Conservation (phyloP, 352 stramenopile species). For the Saprolegnia parasitica region DNA sequence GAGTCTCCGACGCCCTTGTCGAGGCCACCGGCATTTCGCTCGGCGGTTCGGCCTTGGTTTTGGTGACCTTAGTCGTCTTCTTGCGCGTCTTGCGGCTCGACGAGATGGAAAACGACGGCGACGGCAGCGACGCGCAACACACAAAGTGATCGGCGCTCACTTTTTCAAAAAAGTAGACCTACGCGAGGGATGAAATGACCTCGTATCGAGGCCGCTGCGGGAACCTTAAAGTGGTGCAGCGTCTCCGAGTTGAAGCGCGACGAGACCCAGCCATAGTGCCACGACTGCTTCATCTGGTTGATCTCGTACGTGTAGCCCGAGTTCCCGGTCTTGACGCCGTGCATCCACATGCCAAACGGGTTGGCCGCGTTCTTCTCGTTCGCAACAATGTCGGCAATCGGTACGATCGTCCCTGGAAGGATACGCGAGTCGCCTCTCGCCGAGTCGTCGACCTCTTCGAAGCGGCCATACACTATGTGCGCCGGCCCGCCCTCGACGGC, state of each 20-base stretch:
- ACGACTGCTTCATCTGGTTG: slow-evolving; percentile 46
- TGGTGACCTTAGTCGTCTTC: slow-evolving; percentile 29
- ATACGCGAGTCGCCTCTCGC: background rate
- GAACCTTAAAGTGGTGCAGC: slow-evolving; percentile 78
- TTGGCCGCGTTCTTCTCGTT: slow-evolving; percentile 25
- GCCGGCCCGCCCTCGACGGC: slow-evolving; percentile 8
- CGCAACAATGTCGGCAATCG: slow-evolving; percentile 2
- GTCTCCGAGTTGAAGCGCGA: slow-evolving; percentile 83
- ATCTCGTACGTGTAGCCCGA: slow-evolving; percentile 17
- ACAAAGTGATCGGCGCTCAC: slow-evolving; percentile 29
- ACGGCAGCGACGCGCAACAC: slow-evolving; percentile 54
- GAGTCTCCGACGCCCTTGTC: background rate
- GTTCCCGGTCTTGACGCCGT: slow-evolving; percentile 4
- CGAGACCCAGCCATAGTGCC: slow-evolving; percentile 85
- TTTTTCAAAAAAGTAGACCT: slow-evolving; percentile 28
- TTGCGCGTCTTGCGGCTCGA: slow-evolving; percentile 79
- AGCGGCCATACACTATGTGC: slow-evolving; percentile 24
- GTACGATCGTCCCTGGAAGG: background rate
- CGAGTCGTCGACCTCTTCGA: slow-evolving; percentile 25
- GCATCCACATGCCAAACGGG: slow-evolving; percentile 30
- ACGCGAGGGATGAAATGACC: background rate
- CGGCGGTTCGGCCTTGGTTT: background rate
- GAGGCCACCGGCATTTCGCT: slow-evolving; percentile 1
- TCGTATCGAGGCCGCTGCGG: slow-evolving; percentile 21
- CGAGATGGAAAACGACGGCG: slow-evolving; percentile 68